phyloP scores from a whole-genome alignment of 2,329 filamentous ascomycete species.

The Fusarium sublunatum region DNA sequence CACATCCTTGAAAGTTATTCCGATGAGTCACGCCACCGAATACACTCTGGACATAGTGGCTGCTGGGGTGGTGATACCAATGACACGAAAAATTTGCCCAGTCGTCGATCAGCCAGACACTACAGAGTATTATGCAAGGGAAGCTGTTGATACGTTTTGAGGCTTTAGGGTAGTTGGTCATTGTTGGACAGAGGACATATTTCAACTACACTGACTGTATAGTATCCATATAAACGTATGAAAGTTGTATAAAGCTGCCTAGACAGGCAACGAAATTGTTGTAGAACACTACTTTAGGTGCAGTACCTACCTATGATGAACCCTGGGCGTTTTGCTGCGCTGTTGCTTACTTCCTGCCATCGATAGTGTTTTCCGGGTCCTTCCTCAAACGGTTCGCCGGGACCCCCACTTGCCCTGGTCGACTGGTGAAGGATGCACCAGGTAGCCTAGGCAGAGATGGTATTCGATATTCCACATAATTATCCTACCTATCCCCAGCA shows the following conservation, averaged over 20 bases:
- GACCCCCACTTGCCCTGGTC: constrained; percentile 9
- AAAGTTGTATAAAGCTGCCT: too few relatives aligned
- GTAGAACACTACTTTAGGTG: too few relatives aligned
- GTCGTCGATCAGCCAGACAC: neutral
- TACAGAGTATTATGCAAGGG: neutral
- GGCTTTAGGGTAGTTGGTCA: neutral
- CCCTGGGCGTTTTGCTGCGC: neutral
- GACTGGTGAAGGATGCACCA: neutral
- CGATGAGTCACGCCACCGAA: constrained; percentile 18
- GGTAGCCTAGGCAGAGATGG: constrained; percentile 3
- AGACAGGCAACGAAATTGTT: too few relatives aligned
- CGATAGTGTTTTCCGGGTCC: constrained; percentile 17
- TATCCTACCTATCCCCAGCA: too few relatives aligned
- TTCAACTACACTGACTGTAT: neutral
- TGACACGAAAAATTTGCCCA: neutral
- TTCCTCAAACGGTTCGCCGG: constrained; percentile 26
- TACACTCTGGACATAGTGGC: neutral
- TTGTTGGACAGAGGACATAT: neutral
- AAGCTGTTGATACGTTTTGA: neutral
- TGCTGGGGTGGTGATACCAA: neutral
- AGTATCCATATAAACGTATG: neutral
- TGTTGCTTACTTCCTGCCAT: neutral
- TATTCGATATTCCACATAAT: neutral
- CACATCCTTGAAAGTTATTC: neutral
- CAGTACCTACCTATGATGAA: neutral